Evolutionary conservation across 495 filamentous ascomycete species (phyloP).

Genomic region (Clohesyomyces aquaticus): DNA sequence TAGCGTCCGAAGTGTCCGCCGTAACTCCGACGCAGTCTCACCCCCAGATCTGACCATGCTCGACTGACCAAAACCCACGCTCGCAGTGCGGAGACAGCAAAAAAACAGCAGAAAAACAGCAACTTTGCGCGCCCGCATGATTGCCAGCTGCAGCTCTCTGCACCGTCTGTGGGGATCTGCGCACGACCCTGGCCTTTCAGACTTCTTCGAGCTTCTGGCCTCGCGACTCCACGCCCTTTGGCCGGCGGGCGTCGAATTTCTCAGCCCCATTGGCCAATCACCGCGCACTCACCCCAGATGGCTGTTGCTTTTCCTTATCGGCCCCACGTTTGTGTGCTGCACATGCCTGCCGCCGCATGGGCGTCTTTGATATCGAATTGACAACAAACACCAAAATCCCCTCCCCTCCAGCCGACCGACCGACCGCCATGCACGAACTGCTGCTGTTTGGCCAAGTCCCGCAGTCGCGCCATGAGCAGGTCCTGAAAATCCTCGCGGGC

Average conservation of each 20-base stretch:
- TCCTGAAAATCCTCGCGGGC: constrained; percentile 69
- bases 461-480: constrained; percentile 55
- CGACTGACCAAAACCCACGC: constrained; percentile 2
- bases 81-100: background rate
- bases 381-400: constrained; percentile 1
- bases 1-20: background rate
- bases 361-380: constrained; percentile 7
- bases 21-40: background rate
- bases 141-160: background rate
- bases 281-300: background rate
- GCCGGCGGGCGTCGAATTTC: background rate
- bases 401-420: constrained; percentile 2
- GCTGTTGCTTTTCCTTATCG: constrained; percentile 17
- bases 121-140: background rate
- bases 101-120: background rate
- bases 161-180: constrained; percentile 1
- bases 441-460: constrained; percentile 57
- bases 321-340: constrained; percentile 19
- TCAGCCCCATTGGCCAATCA: constrained; percentile 6
- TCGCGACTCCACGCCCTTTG: background rate
- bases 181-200: background rate
- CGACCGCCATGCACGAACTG: constrained; percentile 55
- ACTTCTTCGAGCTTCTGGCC: constrained; percentile 18
- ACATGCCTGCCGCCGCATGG: constrained; percentile 5
- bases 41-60: background rate